A percentile compares a stretch with the other conserved stretches of the same genome.
These are phyloP conservation scores for Tilletia walkeri DNA, from an alignment of 1,284 basidiomycete genomes.

Conservation along the genomic window DNA sequence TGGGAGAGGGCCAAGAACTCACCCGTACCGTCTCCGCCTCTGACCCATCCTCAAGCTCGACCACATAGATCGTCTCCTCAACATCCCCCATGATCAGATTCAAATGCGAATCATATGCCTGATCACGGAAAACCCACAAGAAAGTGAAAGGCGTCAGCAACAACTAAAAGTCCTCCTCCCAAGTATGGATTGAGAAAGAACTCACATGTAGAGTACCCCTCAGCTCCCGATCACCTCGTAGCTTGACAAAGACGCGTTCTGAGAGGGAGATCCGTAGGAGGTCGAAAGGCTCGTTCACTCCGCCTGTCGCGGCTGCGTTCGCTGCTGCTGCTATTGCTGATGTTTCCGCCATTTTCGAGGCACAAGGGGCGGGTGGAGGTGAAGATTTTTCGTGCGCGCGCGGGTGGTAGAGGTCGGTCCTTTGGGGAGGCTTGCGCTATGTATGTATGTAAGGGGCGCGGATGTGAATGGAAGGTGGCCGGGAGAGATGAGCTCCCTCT, in stretches of 20 bases:
- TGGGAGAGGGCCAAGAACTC: conserved; percentile 32
- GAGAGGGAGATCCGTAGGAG: conserved; percentile 91
- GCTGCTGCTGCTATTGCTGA: not conserved
- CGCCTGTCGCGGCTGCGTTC: not conserved
- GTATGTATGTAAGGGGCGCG: too few relatives aligned
- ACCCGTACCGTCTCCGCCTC: conserved; percentile 59
- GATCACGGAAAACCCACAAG: conserved; percentile 19
- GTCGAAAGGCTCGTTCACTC: conserved; percentile 90
- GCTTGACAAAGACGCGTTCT: conserved; percentile 93
- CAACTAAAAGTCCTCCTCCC: conserved; percentile 18
- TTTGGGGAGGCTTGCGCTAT: too few relatives aligned
- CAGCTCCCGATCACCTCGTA: conserved; percentile 89
- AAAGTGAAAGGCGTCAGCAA: conserved; percentile 21
- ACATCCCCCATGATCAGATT: conserved; percentile 96
- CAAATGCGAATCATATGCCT: conserved; percentile 98
- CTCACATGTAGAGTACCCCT: conserved; percentile 78
- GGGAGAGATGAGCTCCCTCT: too few relatives aligned
- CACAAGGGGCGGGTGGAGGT: too few relatives aligned
- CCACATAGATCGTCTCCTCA: conserved; percentile 67
- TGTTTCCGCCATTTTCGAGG: not conserved
- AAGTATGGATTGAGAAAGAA: conserved; percentile 21
- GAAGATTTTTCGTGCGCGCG: too few relatives aligned
- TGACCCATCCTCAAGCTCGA: conserved; percentile 57
- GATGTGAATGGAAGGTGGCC: too few relatives aligned
- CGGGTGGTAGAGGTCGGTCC: too few relatives aligned